These are phyloP conservation scores for Arabidopsis suecica DNA, from an alignment of 345 rosid genomes.

Conservation along the genomic window DNA sequence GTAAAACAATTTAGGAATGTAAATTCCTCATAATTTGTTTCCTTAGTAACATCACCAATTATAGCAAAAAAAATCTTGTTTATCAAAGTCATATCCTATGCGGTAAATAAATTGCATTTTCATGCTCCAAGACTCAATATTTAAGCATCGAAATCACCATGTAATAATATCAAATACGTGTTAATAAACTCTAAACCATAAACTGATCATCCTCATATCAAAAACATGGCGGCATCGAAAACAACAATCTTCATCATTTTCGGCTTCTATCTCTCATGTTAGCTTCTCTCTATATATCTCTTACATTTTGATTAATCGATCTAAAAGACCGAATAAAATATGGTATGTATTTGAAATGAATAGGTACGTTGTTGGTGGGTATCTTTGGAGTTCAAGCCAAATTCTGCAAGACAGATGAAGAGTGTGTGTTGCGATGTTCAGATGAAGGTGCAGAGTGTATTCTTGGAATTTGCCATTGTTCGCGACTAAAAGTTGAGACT, in stretches of 20 bases:
- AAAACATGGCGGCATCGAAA: constrained; percentile 17
- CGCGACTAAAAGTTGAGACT: neutral
- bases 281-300: neutral
- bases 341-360: neutral
- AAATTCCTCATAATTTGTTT: too few species aligned
- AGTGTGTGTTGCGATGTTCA: neutral
- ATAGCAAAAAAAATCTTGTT: neutral
- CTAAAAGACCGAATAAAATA: neutral
- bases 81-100: neutral
- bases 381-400: neutral
- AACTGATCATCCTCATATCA: constrained; percentile 12
- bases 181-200: constrained; percentile 9
- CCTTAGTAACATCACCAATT: too few species aligned
- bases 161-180: neutral
- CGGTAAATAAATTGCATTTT: neutral
- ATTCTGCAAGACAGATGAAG: neutral
- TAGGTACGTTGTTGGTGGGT: constrained; percentile 19
- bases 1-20: too few species aligned
- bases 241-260: neutral
- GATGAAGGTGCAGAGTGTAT: neutral
- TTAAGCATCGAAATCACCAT: neutral
- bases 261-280: constrained; percentile 3
- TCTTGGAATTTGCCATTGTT: neutral
- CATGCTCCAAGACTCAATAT: constrained; percentile 7
- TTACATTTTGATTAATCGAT: neutral